Base-by-base conservation (phyloP, 192 early-diverging fungal species). In the Linnemannia elongata region DNA sequence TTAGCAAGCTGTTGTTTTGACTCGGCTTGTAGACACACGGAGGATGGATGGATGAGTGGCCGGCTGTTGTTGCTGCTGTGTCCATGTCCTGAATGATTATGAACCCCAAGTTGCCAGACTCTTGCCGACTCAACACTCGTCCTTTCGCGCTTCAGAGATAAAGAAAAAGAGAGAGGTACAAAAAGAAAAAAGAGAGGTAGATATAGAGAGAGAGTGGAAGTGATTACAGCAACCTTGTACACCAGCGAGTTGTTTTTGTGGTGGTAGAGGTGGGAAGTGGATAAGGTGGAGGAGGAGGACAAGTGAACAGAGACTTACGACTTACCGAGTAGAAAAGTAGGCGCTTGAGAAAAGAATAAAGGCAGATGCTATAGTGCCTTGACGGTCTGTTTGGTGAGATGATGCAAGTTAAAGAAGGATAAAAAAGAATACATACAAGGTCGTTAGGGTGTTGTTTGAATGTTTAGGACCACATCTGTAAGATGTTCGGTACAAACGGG, bases 91-190 rank as follows among this genome's bases (percentile, higher is more conserved):
- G 60, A 6, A 66, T 66, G 60, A 35, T 66, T 3, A 15, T 66
- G 60, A 66, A 66, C 24, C 60, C 60, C 60, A 27, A 33, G 27
- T 33, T 35, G 60, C 60, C 60, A 66, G 60, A 66, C 27, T 30
- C 60, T 66, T 66, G 60, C 60, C 60, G 60, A 66, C 60, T 66
- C 60, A 66, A 27, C 55, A 57, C 13, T 13, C 60, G 60, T 66
- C 60, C 30, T 66, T 66, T 33, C 60, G 60, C 60, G 60, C 60
- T 66, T 66, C 60, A 66, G 60, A 33, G 30, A 33, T 33, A 33
- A 1, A 35, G 60, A 66, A 2, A 66, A 3, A 33, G 27, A 66
- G 15, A 33, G 60, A 63, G 12, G 44, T 45, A 45, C 44, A 27
- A 33, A 15, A 30, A 63, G 27, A 63, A 8, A 27, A 33, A 12